A percentile compares a stretch with the other conserved stretches of the same genome.
phyloP scores from a whole-genome alignment of 202 grass and related monocot genomes.

The Brachypodium distachyon region DNA sequence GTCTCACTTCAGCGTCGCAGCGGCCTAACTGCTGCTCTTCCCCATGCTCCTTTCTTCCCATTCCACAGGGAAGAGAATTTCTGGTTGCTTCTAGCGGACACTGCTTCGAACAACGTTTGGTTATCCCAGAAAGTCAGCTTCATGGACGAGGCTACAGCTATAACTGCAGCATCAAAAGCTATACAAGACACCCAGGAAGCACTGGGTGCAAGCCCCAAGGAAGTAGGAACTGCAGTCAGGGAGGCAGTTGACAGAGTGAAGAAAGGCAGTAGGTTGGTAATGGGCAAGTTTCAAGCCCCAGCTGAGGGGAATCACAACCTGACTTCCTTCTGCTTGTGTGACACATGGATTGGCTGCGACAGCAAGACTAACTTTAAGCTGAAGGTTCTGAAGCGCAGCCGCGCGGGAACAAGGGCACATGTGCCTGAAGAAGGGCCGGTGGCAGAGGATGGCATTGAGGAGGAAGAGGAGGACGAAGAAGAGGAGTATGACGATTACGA shows the following conservation, averaged over 20 bases:
- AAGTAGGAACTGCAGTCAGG: conserved; percentile 54
- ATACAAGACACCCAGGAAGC: conserved; percentile 91
- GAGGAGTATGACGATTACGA: conserved; percentile 89
- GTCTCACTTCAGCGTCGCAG: conserved; percentile 70
- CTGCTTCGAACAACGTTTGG: conserved; percentile 74
- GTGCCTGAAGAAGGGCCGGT: conserved; percentile 53
- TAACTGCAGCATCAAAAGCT: conserved; percentile 81
- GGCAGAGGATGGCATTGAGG: conserved; percentile 73
- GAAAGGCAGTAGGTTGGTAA: conserved; percentile 74
- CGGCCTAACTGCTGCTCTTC: conserved; percentile 74
- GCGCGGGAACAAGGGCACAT: conserved; percentile 56
- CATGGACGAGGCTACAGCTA: conserved; percentile 81
- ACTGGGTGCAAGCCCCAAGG: conserved; percentile 55
- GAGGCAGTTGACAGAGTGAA: conserved; percentile 86
- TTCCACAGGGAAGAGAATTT: conserved; percentile 99
- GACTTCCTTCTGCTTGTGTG: conserved; percentile 69
- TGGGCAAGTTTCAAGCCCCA: conserved; percentile 94
- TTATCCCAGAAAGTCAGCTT: conserved; percentile 93
- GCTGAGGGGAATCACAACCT: conserved; percentile 72
- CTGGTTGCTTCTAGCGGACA: conserved; percentile 81
- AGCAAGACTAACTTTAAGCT: conserved; percentile 80
- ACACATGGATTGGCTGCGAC: conserved; percentile 84
- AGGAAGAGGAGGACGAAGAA: conserved; percentile 98
- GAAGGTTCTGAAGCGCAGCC: conserved; percentile 78
- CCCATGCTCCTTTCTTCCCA: conserved; percentile 66